Evolutionary conservation across 208 protist genomes (phyloP), one percentile per base, ranked within the genome.

Genomic region (Leishmania mexicana): DNA sequence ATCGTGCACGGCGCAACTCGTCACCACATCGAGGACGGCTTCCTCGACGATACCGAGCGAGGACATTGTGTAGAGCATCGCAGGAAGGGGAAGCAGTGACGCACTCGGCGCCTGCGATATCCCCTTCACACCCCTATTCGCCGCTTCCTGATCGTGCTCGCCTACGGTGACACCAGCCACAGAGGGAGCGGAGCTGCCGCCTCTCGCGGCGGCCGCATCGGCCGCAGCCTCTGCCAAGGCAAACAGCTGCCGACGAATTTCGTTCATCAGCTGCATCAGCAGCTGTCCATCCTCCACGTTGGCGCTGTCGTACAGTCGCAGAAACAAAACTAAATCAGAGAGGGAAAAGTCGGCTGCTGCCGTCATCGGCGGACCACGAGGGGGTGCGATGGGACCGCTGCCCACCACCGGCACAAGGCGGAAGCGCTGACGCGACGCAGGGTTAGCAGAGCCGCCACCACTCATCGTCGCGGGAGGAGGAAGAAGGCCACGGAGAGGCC

Each of bases 221-320:
- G 57, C 57, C 10, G 60, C 67, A n/a, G 64, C 67, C 15, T 53
- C 49, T 28, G 81, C 71, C 60, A 84, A 85, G 4, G 53, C 74
- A 28, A 89, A 79, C 1, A 94, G 64, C 47, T 92, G 81, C 8
- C 85, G 85, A 38, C 91, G 80, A 60, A 97, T 68, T 68, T 96
- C 87, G 5, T 47, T 79, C 64, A 96, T 77, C 4, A 97, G 28
- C 53, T 91, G 91, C 53, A 82, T 80, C 53, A 97, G 80, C 75
- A 97, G 73, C 53, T 49, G 65, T 21, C 94, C 94, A 83, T 97
- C 92, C 47, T 95, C 91, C 17, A 80, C 85, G 21, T 90, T 79
- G 13, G 91, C 78, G 19, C 65, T 47, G 38, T 86, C 83, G 81
- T 95, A 97, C 1, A 97, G 85, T 31, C 89, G 76, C 38, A 96